Evolutionary conservation across 257 asterid genomes (phyloP).

Genomic region (Nicotiana tabacum): DNA sequence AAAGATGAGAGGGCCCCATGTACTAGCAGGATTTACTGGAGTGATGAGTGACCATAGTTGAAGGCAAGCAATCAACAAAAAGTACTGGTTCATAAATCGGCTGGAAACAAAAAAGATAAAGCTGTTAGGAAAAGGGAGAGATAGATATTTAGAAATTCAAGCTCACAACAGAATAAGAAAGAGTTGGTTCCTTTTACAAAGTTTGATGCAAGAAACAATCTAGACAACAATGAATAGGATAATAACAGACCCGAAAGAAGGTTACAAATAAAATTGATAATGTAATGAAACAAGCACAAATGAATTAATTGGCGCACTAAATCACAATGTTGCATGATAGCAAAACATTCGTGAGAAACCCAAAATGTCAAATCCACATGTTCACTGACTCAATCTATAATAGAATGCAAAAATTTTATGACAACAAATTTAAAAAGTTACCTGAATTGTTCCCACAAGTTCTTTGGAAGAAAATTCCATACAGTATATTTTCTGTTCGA

Average conservation of each 20-base stretch:
- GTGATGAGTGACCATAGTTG: slow-evolving; percentile 98
- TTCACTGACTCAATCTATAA: background rate
- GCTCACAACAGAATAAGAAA: background rate
- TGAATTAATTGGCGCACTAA: background rate
- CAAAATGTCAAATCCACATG: background rate
- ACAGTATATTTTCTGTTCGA: slow-evolving; percentile 93
- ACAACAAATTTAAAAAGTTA: slow-evolving; percentile 6
- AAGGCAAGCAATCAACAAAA: slow-evolving; percentile 98
- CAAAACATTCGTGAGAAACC: background rate
- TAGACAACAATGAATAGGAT: background rate
- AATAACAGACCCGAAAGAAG: background rate
- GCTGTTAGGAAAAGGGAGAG: slow-evolving; percentile 22
- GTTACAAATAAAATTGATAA: background rate
- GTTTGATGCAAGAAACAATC: background rate
- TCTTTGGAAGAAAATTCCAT: slow-evolving; percentile 92
- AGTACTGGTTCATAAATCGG: slow-evolving; percentile 99
- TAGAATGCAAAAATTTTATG: slow-evolving; percentile 1
- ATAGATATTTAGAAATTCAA: background rate
- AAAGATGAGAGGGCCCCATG: slow-evolving; percentile 99
- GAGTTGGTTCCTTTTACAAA: background rate
- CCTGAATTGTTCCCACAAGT: slow-evolving; percentile 99
- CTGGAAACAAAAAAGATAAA: slow-evolving; percentile 41
- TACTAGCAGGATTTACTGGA: slow-evolving; percentile 99
- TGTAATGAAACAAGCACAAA: background rate
- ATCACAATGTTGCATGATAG: background rate